A percentile compares a stretch with the other conserved stretches of the same genome.
Conservation (phyloP, 2,329 filamentous ascomycete genomes). For the Diplodia seriata region DNA sequence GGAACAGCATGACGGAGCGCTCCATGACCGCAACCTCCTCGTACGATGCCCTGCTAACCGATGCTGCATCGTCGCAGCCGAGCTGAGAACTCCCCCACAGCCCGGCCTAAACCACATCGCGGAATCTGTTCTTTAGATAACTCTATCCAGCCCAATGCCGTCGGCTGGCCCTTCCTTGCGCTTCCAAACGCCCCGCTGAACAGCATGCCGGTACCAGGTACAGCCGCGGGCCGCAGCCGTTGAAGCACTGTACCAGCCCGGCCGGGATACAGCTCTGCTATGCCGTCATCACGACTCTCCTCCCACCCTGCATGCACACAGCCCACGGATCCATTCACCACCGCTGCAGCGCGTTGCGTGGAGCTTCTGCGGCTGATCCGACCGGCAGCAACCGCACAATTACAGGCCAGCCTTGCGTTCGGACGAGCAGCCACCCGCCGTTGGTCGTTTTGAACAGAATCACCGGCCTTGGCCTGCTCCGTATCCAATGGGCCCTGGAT, state of each 20-base stretch:
- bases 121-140: conserved; percentile 7
- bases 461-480: not conserved
- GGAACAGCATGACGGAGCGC: conserved; percentile 12
- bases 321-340: not conserved
- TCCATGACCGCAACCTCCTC: not conserved
- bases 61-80: conserved; percentile 20
- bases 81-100: conserved; percentile 16
- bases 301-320: conserved; percentile 5
- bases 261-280: not conserved
- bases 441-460: not conserved
- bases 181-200: not conserved
- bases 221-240: conserved; percentile 21
- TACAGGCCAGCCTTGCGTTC: not conserved
- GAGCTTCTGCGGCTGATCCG: not conserved
- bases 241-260: not conserved
- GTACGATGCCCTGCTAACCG: conserved; percentile 23
- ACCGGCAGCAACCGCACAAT: too few relatives aligned
- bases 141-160: not conserved
- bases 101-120: not conserved
- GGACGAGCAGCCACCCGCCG: not conserved
- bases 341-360: not conserved
- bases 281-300: conserved; percentile 9
- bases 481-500: not conserved
- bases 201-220: conserved; percentile 4
- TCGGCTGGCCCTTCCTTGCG: not conserved